Percentiles rank a stretch among this genome's conserved stretches.
Evolutionary conservation across 306 rosid genomes (phyloP).

Genomic region (Bauhinia variegata): DNA sequence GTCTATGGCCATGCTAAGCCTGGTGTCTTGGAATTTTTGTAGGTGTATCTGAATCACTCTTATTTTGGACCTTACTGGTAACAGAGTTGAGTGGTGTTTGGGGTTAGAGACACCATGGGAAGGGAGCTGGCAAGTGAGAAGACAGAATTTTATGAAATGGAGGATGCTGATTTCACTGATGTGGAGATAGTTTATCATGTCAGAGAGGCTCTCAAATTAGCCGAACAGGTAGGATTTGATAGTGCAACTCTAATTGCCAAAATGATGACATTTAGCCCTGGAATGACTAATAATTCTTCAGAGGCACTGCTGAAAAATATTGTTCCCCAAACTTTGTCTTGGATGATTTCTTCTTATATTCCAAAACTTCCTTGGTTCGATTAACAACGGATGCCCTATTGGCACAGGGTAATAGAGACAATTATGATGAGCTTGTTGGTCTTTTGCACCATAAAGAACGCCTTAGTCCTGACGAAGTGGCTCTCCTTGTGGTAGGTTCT

Average conservation of each 20-base stretch:
- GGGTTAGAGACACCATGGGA: constrained; percentile 54
- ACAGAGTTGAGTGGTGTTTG: too few relatives aligned
- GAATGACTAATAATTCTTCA: too few relatives aligned
- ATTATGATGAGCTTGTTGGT: constrained; percentile 55
- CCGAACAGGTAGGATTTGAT: constrained; percentile 39
- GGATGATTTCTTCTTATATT: too few relatives aligned
- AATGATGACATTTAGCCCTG: too few relatives aligned
- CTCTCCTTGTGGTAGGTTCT: constrained; percentile 64
- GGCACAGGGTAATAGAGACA: constrained; percentile 55
- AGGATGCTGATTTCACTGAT: constrained; percentile 54
- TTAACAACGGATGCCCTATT: not conserved
- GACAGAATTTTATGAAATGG: constrained; percentile 43
- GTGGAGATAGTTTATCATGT: constrained; percentile 50
- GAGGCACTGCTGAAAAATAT: too few relatives aligned
- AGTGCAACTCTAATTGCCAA: too few relatives aligned
- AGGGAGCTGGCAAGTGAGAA: constrained; percentile 30
- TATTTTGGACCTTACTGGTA: too few relatives aligned
- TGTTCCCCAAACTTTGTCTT: too few relatives aligned
- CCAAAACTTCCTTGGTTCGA: not conserved
- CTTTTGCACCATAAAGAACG: constrained; percentile 36
- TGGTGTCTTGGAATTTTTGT: too few relatives aligned
- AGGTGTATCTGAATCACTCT: too few relatives aligned
- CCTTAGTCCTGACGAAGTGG: constrained; percentile 43
- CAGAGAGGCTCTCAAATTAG: constrained; percentile 59
- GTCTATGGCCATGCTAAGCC: not conserved